phyloP scores from a whole-genome alignment of 1,139 yeast genomes.

The Hanseniaspora uvarum region DNA sequence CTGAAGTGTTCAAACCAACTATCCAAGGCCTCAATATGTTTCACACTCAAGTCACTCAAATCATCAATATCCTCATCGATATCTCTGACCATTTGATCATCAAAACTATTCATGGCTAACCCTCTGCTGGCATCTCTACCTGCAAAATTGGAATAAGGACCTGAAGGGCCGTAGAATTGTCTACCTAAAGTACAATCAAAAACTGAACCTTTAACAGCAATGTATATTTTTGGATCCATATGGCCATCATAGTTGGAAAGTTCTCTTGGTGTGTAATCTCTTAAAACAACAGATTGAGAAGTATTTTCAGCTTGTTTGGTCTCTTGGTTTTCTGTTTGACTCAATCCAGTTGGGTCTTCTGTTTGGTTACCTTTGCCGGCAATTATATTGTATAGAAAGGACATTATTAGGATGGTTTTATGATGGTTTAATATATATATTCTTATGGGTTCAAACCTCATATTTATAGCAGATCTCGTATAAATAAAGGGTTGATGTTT shows the following conservation, averaged over 20 bases:
- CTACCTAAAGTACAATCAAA: constrained; percentile 77
- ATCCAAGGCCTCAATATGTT: constrained; percentile 59
- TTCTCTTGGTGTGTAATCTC: constrained; percentile 69
- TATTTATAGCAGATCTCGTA: not conserved
- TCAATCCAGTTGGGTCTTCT: constrained; percentile 34
- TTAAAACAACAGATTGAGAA: constrained; percentile 57
- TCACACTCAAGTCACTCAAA: constrained; percentile 47
- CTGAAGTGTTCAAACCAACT: constrained; percentile 82
- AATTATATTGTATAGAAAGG: constrained; percentile 33
- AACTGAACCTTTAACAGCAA: constrained; percentile 76
- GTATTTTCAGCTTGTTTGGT: constrained; percentile 9
- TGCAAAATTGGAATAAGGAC: constrained; percentile 90
- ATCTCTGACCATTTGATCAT: constrained; percentile 45
- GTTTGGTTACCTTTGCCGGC: constrained; percentile 34
- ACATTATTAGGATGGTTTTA: constrained; percentile 26
- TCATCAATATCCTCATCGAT: constrained; percentile 65
- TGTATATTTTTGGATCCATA: constrained; percentile 64
- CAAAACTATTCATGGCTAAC: constrained; percentile 82
- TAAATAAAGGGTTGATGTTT: not conserved
- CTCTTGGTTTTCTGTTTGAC: constrained; percentile 16
- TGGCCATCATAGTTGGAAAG: constrained; percentile 70
- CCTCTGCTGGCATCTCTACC: constrained; percentile 97
- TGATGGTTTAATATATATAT: no score
- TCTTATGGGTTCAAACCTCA: not conserved
- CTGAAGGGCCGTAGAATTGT: constrained; percentile 90